Evolutionary conservation across 257 asterid genomes (phyloP).

Genomic region (Nemophila menziesii): DNA sequence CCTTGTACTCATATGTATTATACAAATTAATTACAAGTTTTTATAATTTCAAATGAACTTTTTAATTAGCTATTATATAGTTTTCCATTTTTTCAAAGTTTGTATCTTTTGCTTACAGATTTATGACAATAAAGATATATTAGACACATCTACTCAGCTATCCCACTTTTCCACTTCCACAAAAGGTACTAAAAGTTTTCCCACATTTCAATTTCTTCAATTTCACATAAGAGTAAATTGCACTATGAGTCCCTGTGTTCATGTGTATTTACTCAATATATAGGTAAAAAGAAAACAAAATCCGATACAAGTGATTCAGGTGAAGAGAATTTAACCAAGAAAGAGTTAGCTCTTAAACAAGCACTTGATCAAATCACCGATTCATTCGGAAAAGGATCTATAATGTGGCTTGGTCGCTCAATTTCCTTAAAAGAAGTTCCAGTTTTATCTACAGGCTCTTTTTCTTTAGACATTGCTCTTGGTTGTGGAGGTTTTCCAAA

Average conservation of each 20-base stretch:
- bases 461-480: constrained; percentile 70
- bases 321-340: constrained; percentile 80
- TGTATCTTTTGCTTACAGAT: constrained; percentile 26
- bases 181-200: constrained; percentile 31
- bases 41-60: constrained; percentile 1
- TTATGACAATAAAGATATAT: constrained; percentile 23
- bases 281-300: constrained; percentile 65
- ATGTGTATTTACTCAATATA: not conserved
- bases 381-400: constrained; percentile 86
- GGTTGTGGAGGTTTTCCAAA: constrained; percentile 95
- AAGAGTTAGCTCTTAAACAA: constrained; percentile 78
- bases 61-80: not conserved
- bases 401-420: constrained; percentile 95
- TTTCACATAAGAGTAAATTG: not conserved
- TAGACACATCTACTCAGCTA: constrained; percentile 30
- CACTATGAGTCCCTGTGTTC: constrained; percentile 3
- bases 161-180: constrained; percentile 50
- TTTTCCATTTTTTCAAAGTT: not conserved
- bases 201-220: not conserved
- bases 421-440: constrained; percentile 46
- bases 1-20: not conserved
- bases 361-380: constrained; percentile 79
- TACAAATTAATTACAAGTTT: too few species aligned
- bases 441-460: constrained; percentile 82
- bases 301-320: constrained; percentile 68